These are phyloP conservation scores for Haplographium delicatum DNA, from an alignment of 495 filamentous ascomycete genomes.

Conservation along the genomic window DNA sequence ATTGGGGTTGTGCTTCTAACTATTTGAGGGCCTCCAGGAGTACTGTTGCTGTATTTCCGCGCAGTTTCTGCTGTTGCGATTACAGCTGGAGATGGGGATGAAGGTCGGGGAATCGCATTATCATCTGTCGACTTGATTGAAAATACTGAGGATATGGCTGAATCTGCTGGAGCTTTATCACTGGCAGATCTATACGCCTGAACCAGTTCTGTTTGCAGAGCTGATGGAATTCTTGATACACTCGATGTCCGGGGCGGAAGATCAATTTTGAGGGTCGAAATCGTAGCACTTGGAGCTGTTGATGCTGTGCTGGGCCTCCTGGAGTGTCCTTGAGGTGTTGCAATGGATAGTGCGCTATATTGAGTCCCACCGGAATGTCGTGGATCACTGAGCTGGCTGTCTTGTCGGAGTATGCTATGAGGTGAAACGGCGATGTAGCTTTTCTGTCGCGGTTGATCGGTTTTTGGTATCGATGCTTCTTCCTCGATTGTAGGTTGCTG, in stretches of 20 bases:
- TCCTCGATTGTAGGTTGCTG: not conserved
- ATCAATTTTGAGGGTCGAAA: conserved; percentile 5
- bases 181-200: not conserved
- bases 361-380: conserved; percentile 19
- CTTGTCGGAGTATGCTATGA: not conserved
- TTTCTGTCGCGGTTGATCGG: not conserved
- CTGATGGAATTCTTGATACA: not conserved
- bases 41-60: not conserved
- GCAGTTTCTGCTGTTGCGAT: not conserved
- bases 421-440: conserved; percentile 3
- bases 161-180: not conserved
- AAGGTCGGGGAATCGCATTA: too few relatives aligned
- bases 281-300: conserved; percentile 6
- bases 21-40: not conserved
- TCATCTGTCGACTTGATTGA: too few relatives aligned
- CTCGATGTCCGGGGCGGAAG: conserved; percentile 10
- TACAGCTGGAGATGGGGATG: not conserved
- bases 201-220: conserved; percentile 1
- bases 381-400: conserved; percentile 7
- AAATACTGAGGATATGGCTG: not conserved
- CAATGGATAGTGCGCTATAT: conserved; percentile 11
- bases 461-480: not conserved
- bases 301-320: conserved; percentile 18
- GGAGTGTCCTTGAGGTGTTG: conserved; percentile 4
- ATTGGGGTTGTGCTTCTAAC: not conserved